Conservation (phyloP, 495 filamentous ascomycete genomes). For the Penicillium steckii region DNA sequence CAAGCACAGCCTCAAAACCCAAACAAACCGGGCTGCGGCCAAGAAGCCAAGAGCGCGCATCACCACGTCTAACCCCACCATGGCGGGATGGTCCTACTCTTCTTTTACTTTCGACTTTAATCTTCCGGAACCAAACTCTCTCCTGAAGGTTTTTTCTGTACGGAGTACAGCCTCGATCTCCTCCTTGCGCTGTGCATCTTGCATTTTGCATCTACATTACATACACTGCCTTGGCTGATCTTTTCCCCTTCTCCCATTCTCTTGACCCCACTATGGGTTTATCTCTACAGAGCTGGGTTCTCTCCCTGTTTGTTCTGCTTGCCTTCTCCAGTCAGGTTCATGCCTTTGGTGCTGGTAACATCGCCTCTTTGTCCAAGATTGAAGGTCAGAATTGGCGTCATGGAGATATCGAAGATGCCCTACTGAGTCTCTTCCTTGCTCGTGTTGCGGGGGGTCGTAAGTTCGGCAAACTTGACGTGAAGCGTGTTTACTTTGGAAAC, state of each 20-base stretch:
- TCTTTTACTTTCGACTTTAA: too few species aligned
- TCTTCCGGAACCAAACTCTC: too few species aligned
- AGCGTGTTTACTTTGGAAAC: slow-evolving; percentile 86
- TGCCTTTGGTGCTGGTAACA: slow-evolving; percentile 89
- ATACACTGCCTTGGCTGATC: background rate
- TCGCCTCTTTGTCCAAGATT: slow-evolving; percentile 70
- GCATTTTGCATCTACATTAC: slow-evolving; percentile 1
- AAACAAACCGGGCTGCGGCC: slow-evolving; percentile 4
- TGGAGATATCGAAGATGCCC: slow-evolving; percentile 85
- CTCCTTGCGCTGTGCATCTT: slow-evolving; percentile 1
- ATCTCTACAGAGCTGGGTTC: slow-evolving; percentile 29
- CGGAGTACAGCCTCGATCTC: too few species aligned
- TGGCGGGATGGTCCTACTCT: background rate
- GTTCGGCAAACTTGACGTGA: slow-evolving; percentile 83
- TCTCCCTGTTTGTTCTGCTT: slow-evolving; percentile 56
- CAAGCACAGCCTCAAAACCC: slow-evolving; percentile 1
- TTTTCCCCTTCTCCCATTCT: background rate
- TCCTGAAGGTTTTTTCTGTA: slow-evolving; percentile 7
- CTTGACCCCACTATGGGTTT: slow-evolving; percentile 19
- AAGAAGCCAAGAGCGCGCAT: slow-evolving; percentile 9
- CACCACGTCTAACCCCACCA: slow-evolving; percentile 10
- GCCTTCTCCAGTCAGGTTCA: slow-evolving; percentile 61
- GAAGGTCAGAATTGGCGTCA: slow-evolving; percentile 91
- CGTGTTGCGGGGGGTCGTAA: slow-evolving; percentile 75
- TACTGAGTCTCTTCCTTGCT: slow-evolving; percentile 75